A percentile compares a stretch with the other conserved stretches of the same genome.
These are phyloP conservation scores for Prosopis cineraria DNA, from an alignment of 306 rosid genomes.

Conservation along the genomic window DNA sequence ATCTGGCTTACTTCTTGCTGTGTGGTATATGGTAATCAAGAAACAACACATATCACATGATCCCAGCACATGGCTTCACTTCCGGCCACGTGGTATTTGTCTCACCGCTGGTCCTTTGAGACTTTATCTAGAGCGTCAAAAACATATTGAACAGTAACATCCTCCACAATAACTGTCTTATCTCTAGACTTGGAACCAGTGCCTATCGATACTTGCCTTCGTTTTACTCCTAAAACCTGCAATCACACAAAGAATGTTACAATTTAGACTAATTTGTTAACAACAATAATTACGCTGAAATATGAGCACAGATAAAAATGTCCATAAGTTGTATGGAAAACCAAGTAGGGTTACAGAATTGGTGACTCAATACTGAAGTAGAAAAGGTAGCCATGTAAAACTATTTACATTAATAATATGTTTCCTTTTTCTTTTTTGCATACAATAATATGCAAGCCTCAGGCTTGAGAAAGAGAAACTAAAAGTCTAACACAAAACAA, in stretches of 20 bases:
- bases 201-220: constrained; percentile 74
- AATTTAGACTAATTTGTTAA: no score
- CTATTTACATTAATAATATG: neutral
- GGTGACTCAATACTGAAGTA: neutral
- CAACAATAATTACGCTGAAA: neutral
- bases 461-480: no score
- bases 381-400: neutral
- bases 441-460: no score
- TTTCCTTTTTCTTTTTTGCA: no score
- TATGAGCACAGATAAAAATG: neutral
- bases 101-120: constrained; percentile 49
- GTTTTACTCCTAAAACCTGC: constrained; percentile 85
- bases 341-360: neutral
- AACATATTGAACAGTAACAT: constrained; percentile 65
- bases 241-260: constrained; percentile 26
- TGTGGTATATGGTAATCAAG: neutral
- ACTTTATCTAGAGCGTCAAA: constrained; percentile 68
- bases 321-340: neutral
- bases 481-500: no score
- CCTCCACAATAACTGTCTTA: constrained; percentile 84
- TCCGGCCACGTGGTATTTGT: constrained; percentile 18
- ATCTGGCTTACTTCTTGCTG: neutral
- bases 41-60: neutral
- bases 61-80: constrained; percentile 31
- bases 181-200: constrained; percentile 92